Evolutionary conservation across 2,329 filamentous ascomycete genomes (phyloP), one percentile per base, ranked within the genome.

Genomic region (Aspergillus floridensis): DNA sequence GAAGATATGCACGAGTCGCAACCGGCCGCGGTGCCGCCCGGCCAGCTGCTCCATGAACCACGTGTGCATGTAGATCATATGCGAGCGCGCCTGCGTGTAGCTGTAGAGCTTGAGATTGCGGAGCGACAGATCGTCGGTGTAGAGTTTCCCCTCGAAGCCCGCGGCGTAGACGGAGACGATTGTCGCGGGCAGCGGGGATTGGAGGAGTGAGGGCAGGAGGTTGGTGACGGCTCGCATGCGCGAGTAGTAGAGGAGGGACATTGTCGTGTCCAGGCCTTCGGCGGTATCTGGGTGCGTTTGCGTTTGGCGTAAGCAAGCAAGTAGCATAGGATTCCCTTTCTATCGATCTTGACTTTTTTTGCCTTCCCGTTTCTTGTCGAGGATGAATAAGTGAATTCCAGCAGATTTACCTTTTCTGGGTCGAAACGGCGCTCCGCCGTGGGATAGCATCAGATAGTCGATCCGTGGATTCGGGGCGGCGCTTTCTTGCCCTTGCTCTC

Each of bases 211-310:
- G 3, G 56, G 56, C 3, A 58, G 56, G n/a, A 58, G 56, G 19
- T 53, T 48, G 19, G 44, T 53, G 26, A 58, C 31, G 4, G 31
- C 50, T 49, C 49, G 31, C 56, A 58, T 58, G 19, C 56, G 56
- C 21, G 56, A 58, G 26, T 58, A 58, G 44, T 58, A 58, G 49
- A 58, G 52, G 11, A 58, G 31, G 2, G 56, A 53, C 56, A 58
- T 58, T 1, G 56, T 58, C 4, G 52, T 32, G 26, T 58, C 56
- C 41, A 58, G 21, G 4, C 56, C 56, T 53, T 58, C 56, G 29
- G 49, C n/a, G 5, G 56, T 58, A 41, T 58, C 56, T 58, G 49
- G 14, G 21, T 35, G 32, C 32, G 26, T 35, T 35, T 35, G 32
- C 10, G 32, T 53, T 16, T 14, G 4, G 7, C n/a, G 22, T 22